Conservation (phyloP, 2,329 filamentous ascomycete species). For the Fusarium sp. region DNA sequence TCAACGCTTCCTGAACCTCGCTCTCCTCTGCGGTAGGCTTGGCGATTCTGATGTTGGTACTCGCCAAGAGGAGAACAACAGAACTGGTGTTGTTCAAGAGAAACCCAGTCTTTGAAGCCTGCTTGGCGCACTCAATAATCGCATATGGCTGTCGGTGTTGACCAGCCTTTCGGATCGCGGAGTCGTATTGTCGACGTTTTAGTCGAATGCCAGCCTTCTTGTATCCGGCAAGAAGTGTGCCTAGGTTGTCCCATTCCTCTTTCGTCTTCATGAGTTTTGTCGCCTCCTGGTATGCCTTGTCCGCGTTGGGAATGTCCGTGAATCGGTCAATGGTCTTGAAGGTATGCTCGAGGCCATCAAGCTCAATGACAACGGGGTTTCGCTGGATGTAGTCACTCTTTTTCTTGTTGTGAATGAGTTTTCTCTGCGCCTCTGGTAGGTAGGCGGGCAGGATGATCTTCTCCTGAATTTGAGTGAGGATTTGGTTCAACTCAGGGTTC, state of each 20-base stretch:
- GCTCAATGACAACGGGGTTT: constrained; percentile 69
- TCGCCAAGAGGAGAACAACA: constrained; percentile 50
- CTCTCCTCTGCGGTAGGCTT: constrained; percentile 38
- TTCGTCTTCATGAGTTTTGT: constrained; percentile 61
- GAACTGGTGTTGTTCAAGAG: constrained; percentile 56
- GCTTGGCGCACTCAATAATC: constrained; percentile 65
- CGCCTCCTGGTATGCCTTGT: constrained; percentile 54
- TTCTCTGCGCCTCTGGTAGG: constrained; percentile 66
- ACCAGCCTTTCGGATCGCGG: constrained; percentile 59
- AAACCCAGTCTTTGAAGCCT: constrained; percentile 61
- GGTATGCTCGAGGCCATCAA: constrained; percentile 68
- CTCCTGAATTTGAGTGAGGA: constrained; percentile 66
- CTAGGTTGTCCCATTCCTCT: constrained; percentile 67
- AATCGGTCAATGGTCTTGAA: constrained; percentile 63
- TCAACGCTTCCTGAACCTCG: constrained; percentile 59
- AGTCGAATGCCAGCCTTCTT: constrained; percentile 59
- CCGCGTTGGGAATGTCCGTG: constrained; percentile 59
- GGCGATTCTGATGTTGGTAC: constrained; percentile 56
- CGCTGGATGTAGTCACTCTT: constrained; percentile 63
- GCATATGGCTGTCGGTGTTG: constrained; percentile 57
- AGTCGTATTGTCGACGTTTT: constrained; percentile 51
- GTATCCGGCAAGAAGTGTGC: constrained; percentile 65
- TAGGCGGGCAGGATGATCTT: constrained; percentile 73
- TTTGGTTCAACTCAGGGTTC: constrained; percentile 65
- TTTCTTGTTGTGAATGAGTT: constrained; percentile 64